These are phyloP conservation scores for Globisporangium lucens DNA, from an alignment of 352 stramenopile species.

Conservation along the genomic window DNA sequence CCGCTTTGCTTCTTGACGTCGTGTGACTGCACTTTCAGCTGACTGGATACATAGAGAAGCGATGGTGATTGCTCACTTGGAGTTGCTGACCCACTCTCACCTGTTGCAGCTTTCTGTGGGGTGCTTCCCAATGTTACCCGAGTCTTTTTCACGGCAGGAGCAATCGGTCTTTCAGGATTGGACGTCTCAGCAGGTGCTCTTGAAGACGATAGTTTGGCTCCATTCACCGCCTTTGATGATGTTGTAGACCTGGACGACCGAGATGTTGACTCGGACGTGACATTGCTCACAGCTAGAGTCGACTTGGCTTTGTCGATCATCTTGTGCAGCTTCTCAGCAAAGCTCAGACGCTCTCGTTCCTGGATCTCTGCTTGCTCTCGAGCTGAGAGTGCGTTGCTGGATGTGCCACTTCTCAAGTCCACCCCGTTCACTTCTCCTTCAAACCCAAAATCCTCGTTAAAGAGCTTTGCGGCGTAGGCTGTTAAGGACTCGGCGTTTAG, in stretches of 20 bases:
- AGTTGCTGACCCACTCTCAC: neutral
- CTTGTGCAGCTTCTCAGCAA: conserved; percentile 84
- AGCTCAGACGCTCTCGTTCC: conserved; percentile 66
- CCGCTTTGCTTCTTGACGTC: conserved; percentile 6
- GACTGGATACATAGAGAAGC: neutral
- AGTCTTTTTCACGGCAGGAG: conserved; percentile 1
- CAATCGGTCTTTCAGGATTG: neutral
- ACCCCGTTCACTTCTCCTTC: neutral
- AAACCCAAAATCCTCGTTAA: conserved; percentile 37
- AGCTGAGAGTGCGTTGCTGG: conserved; percentile 20
- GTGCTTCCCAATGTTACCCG: neutral
- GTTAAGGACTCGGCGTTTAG: conserved; percentile 49
- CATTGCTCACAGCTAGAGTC: conserved; percentile 30
- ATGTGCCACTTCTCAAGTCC: neutral
- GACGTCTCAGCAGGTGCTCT: neutral
- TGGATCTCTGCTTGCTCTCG: conserved; percentile 36
- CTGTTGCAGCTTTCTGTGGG: neutral
- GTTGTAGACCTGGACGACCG: conserved; percentile 5
- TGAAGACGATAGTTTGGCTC: neutral
- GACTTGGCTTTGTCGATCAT: conserved; percentile 87
- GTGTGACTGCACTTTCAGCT: conserved; percentile 4
- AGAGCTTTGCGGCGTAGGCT: conserved; percentile 65
- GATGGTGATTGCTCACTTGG: neutral
- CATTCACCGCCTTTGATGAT: neutral
- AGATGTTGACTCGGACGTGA: conserved; percentile 1